A percentile compares a stretch with the other conserved stretches of the same genome.
Evolutionary conservation across 768 basidiomycete genomes (phyloP).

Genomic region (Neoboletus magnificus): DNA sequence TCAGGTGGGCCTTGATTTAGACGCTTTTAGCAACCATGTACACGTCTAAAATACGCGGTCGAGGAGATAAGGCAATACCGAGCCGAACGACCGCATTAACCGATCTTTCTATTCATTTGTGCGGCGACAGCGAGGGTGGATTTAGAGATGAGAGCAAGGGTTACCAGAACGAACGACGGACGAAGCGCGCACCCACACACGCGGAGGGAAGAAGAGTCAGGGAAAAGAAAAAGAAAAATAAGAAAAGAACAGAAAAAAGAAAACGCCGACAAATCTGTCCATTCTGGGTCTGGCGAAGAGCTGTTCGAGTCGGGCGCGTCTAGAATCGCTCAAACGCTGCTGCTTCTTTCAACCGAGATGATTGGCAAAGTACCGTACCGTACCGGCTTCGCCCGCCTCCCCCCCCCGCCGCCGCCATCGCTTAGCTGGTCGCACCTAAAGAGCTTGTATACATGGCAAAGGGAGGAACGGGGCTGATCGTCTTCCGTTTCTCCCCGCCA

Average conservation of each 20-base stretch:
- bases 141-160: neutral
- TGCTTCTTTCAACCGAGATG: neutral
- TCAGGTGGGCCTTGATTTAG: neutral
- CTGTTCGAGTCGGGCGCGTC: neutral
- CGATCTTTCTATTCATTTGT: conserved; percentile 5
- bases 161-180: neutral
- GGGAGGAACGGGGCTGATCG: neutral
- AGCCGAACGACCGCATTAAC: conserved; percentile 9
- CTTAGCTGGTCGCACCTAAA: neutral
- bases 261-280: conserved; percentile 10
- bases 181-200: neutral
- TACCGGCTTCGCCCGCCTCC: neutral
- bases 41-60: neutral
- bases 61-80: conserved; percentile 23
- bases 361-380: neutral
- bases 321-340: too few species aligned
- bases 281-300: neutral
- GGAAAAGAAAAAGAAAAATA: neutral
- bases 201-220: neutral
- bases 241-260: neutral
- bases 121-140: conserved; percentile 13
- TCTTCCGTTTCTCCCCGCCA: neutral
- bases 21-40: neutral
- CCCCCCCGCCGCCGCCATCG: neutral
- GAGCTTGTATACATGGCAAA: too few species aligned